A percentile compares a stretch with the other conserved stretches of the same genome.
Evolutionary conservation across 306 rosid species (phyloP).

Genomic region (Cicer judaicum): DNA sequence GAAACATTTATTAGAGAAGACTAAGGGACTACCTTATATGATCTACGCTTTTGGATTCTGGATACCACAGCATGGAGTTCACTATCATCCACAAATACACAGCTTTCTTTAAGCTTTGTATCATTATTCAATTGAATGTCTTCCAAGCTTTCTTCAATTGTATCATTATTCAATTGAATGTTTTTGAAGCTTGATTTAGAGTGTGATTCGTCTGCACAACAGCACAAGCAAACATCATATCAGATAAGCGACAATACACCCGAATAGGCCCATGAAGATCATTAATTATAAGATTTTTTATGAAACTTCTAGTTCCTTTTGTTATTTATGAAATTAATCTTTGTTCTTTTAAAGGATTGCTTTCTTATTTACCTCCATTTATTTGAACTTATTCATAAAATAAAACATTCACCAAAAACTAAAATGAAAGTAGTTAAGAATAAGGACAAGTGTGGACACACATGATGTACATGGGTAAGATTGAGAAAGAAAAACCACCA

Average conservation of each 20-base stretch:
- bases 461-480: background rate
- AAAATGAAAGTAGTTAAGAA: background rate
- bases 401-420: constrained; percentile 25
- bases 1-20: constrained; percentile 23
- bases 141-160: constrained; percentile 55
- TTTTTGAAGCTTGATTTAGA: constrained; percentile 56
- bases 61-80: constrained; percentile 60
- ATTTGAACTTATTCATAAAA: constrained; percentile 4
- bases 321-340: constrained; percentile 14
- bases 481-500: background rate
- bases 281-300: constrained; percentile 4
- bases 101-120: constrained; percentile 53
- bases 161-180: constrained; percentile 63
- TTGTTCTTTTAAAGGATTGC: background rate
- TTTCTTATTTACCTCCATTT: background rate
- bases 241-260: constrained; percentile 29
- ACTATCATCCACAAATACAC: constrained; percentile 60
- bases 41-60: constrained; percentile 69
- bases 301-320: background rate
- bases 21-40: constrained; percentile 69
- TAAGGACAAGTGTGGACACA: background rate
- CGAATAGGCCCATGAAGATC: background rate
- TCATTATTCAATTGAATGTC: constrained; percentile 64
- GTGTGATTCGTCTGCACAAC: constrained; percentile 52
- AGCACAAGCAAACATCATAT: constrained; percentile 46